A percentile compares a stretch with the other conserved stretches of the same genome.
Evolutionary conservation across 257 asterid genomes (phyloP).

Genomic region (Perilla frutescens): DNA sequence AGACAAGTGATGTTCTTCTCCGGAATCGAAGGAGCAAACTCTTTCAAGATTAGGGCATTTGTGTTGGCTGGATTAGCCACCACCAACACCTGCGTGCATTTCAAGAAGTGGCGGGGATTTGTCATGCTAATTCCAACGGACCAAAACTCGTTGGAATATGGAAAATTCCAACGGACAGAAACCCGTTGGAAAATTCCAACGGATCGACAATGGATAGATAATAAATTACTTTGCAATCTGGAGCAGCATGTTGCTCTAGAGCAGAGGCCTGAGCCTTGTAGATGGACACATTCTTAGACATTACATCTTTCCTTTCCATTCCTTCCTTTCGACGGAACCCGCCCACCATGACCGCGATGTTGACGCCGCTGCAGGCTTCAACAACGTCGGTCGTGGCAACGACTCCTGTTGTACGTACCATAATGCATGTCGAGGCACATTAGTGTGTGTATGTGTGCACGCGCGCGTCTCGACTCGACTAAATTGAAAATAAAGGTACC

Average conservation of each 20-base stretch:
- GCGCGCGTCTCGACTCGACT: too few relatives aligned
- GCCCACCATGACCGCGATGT: constrained; percentile 74
- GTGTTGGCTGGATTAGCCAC: constrained; percentile 93
- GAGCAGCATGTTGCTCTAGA: constrained; percentile 67
- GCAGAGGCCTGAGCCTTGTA: constrained; percentile 86
- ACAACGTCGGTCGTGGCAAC: constrained; percentile 69
- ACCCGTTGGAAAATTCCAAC: too few relatives aligned
- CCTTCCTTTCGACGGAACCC: constrained; percentile 77
- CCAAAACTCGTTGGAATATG: not conserved
- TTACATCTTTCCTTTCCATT: constrained; percentile 83
- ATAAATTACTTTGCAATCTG: constrained; percentile 67
- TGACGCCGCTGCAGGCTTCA: constrained; percentile 71
- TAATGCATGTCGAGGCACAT: not conserved
- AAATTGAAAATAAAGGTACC: constrained; percentile 38
- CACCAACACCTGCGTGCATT: constrained; percentile 61
- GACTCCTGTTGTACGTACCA: constrained; percentile 46
- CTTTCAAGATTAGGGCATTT: constrained; percentile 75
- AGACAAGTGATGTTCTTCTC: constrained; percentile 80
- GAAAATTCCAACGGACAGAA: too few relatives aligned
- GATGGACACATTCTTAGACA: constrained; percentile 76
- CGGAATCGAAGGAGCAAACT: constrained; percentile 74
- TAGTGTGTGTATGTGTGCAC: not conserved
- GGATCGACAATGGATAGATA: too few relatives aligned
- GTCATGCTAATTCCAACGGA: too few relatives aligned
- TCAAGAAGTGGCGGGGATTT: too few relatives aligned